These are phyloP conservation scores for Talaromyces verruculosus DNA, from an alignment of 2,329 filamentous ascomycete species.

Conservation along the genomic window DNA sequence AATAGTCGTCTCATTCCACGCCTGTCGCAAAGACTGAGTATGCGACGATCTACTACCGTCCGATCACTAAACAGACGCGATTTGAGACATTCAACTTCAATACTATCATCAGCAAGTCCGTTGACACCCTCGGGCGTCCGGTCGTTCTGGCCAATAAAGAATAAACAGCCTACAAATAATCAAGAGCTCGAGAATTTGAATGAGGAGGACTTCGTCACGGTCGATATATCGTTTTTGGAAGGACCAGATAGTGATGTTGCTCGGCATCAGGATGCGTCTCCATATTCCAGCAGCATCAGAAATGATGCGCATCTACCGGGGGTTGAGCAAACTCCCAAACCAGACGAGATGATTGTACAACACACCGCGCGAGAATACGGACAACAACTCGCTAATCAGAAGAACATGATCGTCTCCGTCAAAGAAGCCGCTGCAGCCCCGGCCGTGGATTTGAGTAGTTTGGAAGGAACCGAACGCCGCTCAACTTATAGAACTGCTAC, in stretches of 20 bases:
- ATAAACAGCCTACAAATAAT: constrained; percentile 16
- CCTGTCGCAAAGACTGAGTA: constrained; percentile 17
- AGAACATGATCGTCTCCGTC: constrained; percentile 46
- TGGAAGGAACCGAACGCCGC: constrained; percentile 31
- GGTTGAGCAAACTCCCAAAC: neutral
- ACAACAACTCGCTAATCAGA: constrained; percentile 45
- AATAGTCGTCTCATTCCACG: constrained; percentile 15
- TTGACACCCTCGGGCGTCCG: constrained; percentile 14
- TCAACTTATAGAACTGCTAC: neutral
- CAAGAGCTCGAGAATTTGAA: constrained; percentile 22
- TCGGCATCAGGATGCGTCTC: constrained; percentile 5
- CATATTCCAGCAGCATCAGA: neutral
- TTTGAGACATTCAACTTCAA: constrained; percentile 7
- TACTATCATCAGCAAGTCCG: constrained; percentile 17
- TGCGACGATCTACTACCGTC: neutral
- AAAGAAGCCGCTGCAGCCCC: constrained; percentile 31
- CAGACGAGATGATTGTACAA: constrained; percentile 7
- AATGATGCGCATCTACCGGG: neutral
- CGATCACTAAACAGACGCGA: neutral
- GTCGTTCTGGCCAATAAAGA: constrained; percentile 5
- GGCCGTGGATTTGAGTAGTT: constrained; percentile 45
- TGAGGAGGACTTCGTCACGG: constrained; percentile 17
- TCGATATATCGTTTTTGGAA: constrained; percentile 27
- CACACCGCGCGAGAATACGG: constrained; percentile 36
- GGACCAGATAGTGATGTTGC: constrained; percentile 17